These are phyloP conservation scores for Xenoacremonium recifei DNA, from an alignment of 2,329 filamentous ascomycete species.

Conservation along the genomic window DNA sequence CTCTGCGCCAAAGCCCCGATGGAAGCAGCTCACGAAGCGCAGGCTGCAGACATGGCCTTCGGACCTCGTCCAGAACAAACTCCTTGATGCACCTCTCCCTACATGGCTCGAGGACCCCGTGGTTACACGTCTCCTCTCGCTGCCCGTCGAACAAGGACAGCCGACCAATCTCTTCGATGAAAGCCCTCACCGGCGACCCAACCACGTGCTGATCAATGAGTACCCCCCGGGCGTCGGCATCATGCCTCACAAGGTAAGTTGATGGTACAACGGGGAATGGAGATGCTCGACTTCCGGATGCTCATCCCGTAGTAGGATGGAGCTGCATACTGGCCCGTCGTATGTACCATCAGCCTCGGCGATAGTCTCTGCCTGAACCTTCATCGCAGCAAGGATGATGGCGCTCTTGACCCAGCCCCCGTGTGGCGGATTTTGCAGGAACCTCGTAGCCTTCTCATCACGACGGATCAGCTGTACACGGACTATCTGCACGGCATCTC, in stretches of 20 bases:
- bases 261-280: constrained; percentile 28
- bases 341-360: constrained; percentile 87
- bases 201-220: constrained; percentile 93
- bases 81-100: constrained; percentile 74
- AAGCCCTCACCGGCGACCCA: constrained; percentile 75
- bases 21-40: constrained; percentile 85
- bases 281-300: constrained; percentile 14
- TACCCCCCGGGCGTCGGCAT: constrained; percentile 89
- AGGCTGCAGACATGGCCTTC: constrained; percentile 90
- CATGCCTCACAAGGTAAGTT: constrained; percentile 87
- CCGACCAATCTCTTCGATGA: constrained; percentile 48
- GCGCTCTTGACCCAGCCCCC: constrained; percentile 52
- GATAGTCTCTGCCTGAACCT: constrained; percentile 76
- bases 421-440: constrained; percentile 72
- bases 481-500: constrained; percentile 74
- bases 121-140: constrained; percentile 57
- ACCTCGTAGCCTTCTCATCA: constrained; percentile 76
- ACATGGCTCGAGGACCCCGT: constrained; percentile 72
- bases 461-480: constrained; percentile 65
- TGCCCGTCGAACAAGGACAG: constrained; percentile 36
- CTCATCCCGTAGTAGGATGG: constrained; percentile 62
- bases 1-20: constrained; percentile 69
- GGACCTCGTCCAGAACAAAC: constrained; percentile 72
- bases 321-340: constrained; percentile 78
- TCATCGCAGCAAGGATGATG: constrained; percentile 61